phyloP scores from a whole-genome alignment of 768 basidiomycete genomes.

The Auricularia sp. region DNA sequence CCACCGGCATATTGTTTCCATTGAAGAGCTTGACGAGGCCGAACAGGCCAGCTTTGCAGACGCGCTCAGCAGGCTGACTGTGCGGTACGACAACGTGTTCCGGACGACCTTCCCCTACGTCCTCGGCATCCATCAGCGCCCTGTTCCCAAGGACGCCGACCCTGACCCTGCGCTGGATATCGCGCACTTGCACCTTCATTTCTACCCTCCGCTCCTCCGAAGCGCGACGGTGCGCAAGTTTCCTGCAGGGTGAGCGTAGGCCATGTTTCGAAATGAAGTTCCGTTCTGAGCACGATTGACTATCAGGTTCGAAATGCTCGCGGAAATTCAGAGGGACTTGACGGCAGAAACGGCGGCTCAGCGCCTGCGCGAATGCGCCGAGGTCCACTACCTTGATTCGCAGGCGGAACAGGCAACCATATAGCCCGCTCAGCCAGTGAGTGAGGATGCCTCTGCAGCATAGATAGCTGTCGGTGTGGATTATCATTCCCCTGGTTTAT shows the following conservation, averaged over 20 bases:
- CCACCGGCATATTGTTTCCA: constrained; percentile 66
- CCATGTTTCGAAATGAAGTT: neutral
- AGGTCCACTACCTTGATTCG: constrained; percentile 49
- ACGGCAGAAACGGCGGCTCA: constrained; percentile 81
- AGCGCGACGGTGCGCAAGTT: constrained; percentile 82
- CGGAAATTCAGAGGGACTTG: constrained; percentile 81
- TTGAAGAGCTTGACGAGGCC: constrained; percentile 45
- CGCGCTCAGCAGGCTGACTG: constrained; percentile 53
- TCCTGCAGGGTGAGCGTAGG: constrained; percentile 62
- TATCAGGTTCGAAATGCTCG: constrained; percentile 78
- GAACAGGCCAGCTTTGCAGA: constrained; percentile 61
- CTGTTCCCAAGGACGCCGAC: constrained; percentile 41
- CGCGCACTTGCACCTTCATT: constrained; percentile 81
- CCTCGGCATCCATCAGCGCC: constrained; percentile 88
- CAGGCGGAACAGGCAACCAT: no score
- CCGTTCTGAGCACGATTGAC: neutral
- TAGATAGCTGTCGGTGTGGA: no score
- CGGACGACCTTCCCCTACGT: constrained; percentile 86
- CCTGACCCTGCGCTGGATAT: constrained; percentile 34
- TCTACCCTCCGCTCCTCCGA: constrained; percentile 73
- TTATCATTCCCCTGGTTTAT: no score
- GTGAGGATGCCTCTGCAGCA: no score
- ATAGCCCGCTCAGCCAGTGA: no score
- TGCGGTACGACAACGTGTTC: constrained; percentile 71
- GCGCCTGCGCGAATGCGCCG: constrained; percentile 43